Evolutionary conservation across 192 early-diverging fungal species (phyloP), one percentile per base, ranked within the genome.

Genomic region (Linnemannia hyalina): DNA sequence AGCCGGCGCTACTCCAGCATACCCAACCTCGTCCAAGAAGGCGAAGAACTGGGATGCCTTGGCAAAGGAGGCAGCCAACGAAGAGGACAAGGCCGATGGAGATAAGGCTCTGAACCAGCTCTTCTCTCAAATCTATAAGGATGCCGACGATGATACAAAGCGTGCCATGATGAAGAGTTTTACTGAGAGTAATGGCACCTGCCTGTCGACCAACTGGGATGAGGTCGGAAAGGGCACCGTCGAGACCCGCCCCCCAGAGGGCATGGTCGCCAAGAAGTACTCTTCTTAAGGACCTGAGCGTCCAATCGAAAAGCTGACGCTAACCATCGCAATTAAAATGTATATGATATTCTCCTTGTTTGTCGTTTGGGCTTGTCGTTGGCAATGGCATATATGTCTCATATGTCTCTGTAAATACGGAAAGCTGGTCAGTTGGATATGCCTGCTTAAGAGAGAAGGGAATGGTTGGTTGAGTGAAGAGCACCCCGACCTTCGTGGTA

Each of bases 121-220:
- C 57, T 99, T 99, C 92, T 96, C 97, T 81, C 89, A 94, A 46
- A 96, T 99, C 72, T 99, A 97, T 88, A 93, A 92, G 76, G 96
- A 98, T 83, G 96, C 97, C 1, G 95, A 93, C 80, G 94, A 96
- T 29, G 96, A 99, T 68, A 95, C 96, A 11, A 91, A 91, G 71
- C 91, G 95, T 26, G 98, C 99, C 0, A 99, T 99, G 99, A 95
- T 98, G 93, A 99, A 99, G 91, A 97, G 96, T 84, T 99, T 96
- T 87, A 91, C 95, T 7, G 99, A 99, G 88, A 96, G 95, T 88
- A 97, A 97, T 73, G 99, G 99, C 36, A 99, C 99, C 0, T 93
- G 93, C 70, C 90, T 99, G 47, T 95, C 94, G 74, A 99, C 98
- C 42, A 98, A 99, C 88, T 99, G 98, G 98, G 91, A 89, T 42